phyloP scores from a whole-genome alignment of 768 basidiomycete genomes.

The Leucocoprinus sp. region DNA sequence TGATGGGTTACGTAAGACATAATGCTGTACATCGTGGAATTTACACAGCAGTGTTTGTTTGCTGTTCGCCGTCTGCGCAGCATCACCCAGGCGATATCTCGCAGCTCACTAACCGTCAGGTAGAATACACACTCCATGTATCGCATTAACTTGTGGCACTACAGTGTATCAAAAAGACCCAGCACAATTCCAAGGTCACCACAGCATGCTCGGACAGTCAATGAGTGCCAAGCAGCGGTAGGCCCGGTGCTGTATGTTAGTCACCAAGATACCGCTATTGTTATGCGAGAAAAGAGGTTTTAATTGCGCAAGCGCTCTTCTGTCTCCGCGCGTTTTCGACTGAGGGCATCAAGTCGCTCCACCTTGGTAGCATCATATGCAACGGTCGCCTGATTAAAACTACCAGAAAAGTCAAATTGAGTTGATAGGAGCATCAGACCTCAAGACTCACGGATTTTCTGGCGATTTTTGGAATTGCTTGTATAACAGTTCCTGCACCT shows the following conservation, averaged over 20 bases:
- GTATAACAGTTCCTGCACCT: conserved; percentile 65
- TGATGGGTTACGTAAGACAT: conserved; percentile 3
- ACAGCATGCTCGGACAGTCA: no score
- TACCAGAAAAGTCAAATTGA: conserved; percentile 19
- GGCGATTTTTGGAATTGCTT: conserved; percentile 97
- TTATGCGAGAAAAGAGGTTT: background rate
- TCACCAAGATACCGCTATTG: background rate
- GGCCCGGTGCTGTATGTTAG: no score
- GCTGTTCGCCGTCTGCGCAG: background rate
- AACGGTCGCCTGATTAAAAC: conserved; percentile 78
- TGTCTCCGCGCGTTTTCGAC: conserved; percentile 55
- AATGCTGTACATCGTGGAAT: background rate
- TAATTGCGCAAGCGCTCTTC: conserved; percentile 55
- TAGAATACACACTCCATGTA: background rate
- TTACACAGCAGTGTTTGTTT: background rate
- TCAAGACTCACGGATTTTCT: conserved; percentile 75
- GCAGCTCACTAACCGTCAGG: background rate
- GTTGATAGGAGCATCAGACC: background rate
- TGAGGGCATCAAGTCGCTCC: conserved; percentile 70
- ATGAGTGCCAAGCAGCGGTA: no score
- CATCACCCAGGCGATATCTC: conserved; percentile 1
- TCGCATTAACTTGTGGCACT: no score
- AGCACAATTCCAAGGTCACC: no score
- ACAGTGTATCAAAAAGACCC: no score
- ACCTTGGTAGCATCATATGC: conserved; percentile 85